Base-by-base conservation (phyloP, 148 eudicot species). In the Linanthus parryae region DNA sequence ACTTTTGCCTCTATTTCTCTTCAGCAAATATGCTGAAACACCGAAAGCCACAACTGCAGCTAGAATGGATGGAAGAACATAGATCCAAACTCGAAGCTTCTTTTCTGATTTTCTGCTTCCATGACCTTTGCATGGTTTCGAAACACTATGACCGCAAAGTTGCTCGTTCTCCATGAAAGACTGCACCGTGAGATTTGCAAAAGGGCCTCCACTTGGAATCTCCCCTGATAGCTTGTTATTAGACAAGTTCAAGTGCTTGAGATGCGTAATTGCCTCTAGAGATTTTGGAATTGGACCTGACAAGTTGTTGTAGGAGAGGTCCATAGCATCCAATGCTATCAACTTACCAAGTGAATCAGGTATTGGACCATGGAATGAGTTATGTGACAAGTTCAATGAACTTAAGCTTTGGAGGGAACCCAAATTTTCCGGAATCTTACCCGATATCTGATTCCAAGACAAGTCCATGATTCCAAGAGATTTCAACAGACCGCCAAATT, bases 211-310 rank as follows among this genome's bases (percentile, higher is more conserved):
- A 2, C 0, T 48, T 1, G 66, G 52, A 17, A 62, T 62, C 24
- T 62, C 58, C 0, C 66, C 58, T 17, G 29, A 17, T 0, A 60
- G 42, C 24, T 24, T 39, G 13, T 60, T 60, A 23, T 36, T 26
- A 15, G 64, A 60, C 27, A 49, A 20, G 13, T 60, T 50, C 56
- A 60, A 20, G 24, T 23, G 4, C 6, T 40, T 24, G 23, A 62
- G 66, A 31, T 33, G 11, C 5, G 5, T 5, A 36, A 66, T 58
- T 8, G 48, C 17, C 54, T 66, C 54, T 5, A 59, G 30, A 14
- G 59, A 16, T 39, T 58, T 44, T 1, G 70, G 70, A 7, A 65
- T 65, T 7, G 14, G 28, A 25, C 64, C 70, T 8, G 69, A 64
- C 10, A 64, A 27, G 39, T 56, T 56, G 42, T 64, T 64, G 26